Conservation (phyloP, 2,329 filamentous ascomycete genomes). For the Ophiocordyceps camponoti-saundersi region DNA sequence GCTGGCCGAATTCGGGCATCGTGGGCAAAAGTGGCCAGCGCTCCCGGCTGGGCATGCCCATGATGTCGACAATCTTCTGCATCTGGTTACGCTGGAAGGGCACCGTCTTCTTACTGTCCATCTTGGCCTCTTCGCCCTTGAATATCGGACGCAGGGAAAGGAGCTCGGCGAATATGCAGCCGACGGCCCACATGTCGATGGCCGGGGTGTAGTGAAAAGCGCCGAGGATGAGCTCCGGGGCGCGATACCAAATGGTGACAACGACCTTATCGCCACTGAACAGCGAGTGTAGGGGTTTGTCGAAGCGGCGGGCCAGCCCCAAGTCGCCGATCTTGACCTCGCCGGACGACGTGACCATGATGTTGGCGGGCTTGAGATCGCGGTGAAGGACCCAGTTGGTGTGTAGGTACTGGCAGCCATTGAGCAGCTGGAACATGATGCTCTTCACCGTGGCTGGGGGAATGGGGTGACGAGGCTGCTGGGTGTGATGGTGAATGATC, state of each 20-base stretch:
- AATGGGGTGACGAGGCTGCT: slow-evolving; percentile 75
- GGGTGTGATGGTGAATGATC: slow-evolving; percentile 94
- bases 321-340: slow-evolving; percentile 92
- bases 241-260: slow-evolving; percentile 97
- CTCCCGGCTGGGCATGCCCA: slow-evolving; percentile 79
- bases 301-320: slow-evolving; percentile 79
- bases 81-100: slow-evolving; percentile 97
- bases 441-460: slow-evolving; percentile 79
- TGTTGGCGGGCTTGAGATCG: slow-evolving; percentile 94
- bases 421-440: slow-evolving; percentile 89
- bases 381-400: slow-evolving; percentile 95
- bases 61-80: slow-evolving; percentile 95
- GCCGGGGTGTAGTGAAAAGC: slow-evolving; percentile 93
- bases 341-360: slow-evolving; percentile 85
- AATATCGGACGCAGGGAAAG: slow-evolving; percentile 86
- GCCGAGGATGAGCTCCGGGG: slow-evolving; percentile 81
- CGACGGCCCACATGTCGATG: slow-evolving; percentile 93
- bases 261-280: slow-evolving; percentile 96
- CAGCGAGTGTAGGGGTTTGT: slow-evolving; percentile 81
- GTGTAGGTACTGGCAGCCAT: slow-evolving; percentile 88
- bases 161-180: slow-evolving; percentile 93
- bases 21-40: slow-evolving; percentile 69
- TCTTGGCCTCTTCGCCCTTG: slow-evolving; percentile 97
- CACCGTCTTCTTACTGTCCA: slow-evolving; percentile 95
- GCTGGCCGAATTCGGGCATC: slow-evolving; percentile 74